A percentile compares a stretch with the other conserved stretches of the same genome.
Conservation (phyloP, 306 rosid genomes). For the Quercus gilva region DNA sequence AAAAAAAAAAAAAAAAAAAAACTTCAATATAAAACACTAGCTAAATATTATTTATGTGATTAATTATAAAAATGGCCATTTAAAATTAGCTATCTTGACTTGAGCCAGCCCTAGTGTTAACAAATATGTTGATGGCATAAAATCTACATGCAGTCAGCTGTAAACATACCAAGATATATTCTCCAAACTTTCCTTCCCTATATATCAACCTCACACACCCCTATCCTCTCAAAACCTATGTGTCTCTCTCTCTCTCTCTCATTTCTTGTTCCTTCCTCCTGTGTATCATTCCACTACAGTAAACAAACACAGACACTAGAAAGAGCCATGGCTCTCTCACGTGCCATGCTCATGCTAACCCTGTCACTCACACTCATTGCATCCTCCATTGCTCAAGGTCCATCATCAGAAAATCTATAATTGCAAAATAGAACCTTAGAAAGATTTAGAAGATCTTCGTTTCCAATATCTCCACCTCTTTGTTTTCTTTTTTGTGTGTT, state of each 20-base stretch:
- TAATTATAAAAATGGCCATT: no score
- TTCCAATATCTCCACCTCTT: constrained; percentile 29
- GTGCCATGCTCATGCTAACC: constrained; percentile 41
- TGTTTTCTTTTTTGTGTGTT: constrained; percentile 33
- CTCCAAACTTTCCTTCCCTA: constrained; percentile 12
- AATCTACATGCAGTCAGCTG: constrained; percentile 19
- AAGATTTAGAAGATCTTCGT: constrained; percentile 59
- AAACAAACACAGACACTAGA: neutral
- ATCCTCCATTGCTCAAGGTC: constrained; percentile 51
- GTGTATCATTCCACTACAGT: neutral
- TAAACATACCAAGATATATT: neutral
- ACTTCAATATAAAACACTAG: no score
- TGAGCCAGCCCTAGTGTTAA: no score
- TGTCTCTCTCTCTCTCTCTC: neutral
- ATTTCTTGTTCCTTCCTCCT: neutral
- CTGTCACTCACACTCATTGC: constrained; percentile 35
- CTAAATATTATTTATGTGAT: no score
- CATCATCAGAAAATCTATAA: constrained; percentile 41
- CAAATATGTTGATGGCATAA: constrained; percentile 6
- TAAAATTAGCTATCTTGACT: no score
- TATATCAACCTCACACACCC: constrained; percentile 33
- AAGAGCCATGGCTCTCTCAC: constrained; percentile 46
- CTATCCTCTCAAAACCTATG: constrained; percentile 21
- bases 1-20: no score
- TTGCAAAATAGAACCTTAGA: constrained; percentile 47